Base-by-base conservation (phyloP, 2,329 filamentous ascomycete genomes). In the Hypoxylon sp. region DNA sequence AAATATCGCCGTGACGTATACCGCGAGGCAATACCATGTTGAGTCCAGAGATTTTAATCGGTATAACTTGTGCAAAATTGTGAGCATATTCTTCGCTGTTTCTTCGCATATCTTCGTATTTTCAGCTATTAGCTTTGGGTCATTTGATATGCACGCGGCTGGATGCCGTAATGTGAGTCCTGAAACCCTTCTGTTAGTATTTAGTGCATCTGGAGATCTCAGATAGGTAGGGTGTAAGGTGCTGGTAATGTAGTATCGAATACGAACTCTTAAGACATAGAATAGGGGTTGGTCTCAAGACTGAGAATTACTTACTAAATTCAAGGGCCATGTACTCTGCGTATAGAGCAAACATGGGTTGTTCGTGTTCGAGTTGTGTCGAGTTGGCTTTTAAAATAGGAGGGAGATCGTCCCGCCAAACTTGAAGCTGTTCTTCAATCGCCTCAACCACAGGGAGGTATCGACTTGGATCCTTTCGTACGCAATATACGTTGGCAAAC, bases 401-500 rank as follows among this genome's bases (percentile, higher is more conserved):
- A 0, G 93, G 92, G 7, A 94, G 81, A 10, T 85, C 83, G 0
- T 89, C 86, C 65, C 88, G 84, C 86, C 90, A 93, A 10, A 83
- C 81, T 21, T 84, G 80, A 14, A 93, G 81, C 69, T 90, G 88
- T 7, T 83, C 83, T 73, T 96, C 91, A 7, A 97, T 83, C 0
- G 84, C 83, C 48, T 86, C 84, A 30, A 96, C 84, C 2, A 87
- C 86, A 2, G 84, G 80, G 34, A 89, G 80, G 75, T 96, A 95
- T 34, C 82, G 84, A n/a, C 81, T 83, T 0, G 89, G 83, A 45
- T 89, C 86, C 55, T 87, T 84, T 32, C 87, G 85, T 10, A 92
- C 87, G 46, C 90, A 86, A 80, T 95, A 94, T n/a, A 97, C 86
- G 41, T 88, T 90, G 72, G 88, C 87, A 77, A 91, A 94, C 79